Base-by-base conservation (phyloP, 108 stramenopile species). In the Cafeteria roenbergensis region DNA sequence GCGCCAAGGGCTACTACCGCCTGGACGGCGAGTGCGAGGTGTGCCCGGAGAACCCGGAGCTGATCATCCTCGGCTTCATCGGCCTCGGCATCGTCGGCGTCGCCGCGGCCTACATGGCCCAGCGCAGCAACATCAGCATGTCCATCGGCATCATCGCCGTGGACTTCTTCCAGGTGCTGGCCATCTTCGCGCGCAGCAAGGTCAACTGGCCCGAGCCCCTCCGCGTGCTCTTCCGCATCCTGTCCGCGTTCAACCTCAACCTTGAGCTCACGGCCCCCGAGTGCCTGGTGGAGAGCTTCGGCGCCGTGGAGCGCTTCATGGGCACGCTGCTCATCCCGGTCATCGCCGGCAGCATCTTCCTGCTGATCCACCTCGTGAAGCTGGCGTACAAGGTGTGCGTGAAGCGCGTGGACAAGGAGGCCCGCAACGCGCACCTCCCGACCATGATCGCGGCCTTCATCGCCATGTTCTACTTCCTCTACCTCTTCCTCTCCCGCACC, bases 181-280 rank as follows among this genome's bases (percentile, higher is more conserved):
- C 71, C 59, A 62, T 72, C 52, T 72, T 72, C 36, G 42, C 30
- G 3, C 2, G 21, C 27, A 59, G 54, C 9, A 54, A 63, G 38
- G 71, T 72, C 6, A 35, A 67, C 26, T 72, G 71, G 71, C 71
- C 71, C 3, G 8, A 26, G 17, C 26, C 17, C 32, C 20, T 72
- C 51, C 34, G 17, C 2, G 36, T 26, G 30, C 21, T 67, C 32
- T 66, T 31, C 42, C 48, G 35, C 65, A 54, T 54, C 30, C 31
- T 73, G n/a, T 60, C 56, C 1, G 65, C 65, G 2, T 75, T 75
- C 36, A 71, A 75, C 24, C 30, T 75, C 48, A 75, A 75, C 36
- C 51, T 75, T 8, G 71, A 75, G 42, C 33, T 75, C 1, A 64
- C 59, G 0, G 66, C 66, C 37, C 75, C 75, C 22, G 75, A 75